Evolutionary conservation across 2,329 filamentous ascomycete species (phyloP).

Genomic region (Akanthomyces uredinophilus): DNA sequence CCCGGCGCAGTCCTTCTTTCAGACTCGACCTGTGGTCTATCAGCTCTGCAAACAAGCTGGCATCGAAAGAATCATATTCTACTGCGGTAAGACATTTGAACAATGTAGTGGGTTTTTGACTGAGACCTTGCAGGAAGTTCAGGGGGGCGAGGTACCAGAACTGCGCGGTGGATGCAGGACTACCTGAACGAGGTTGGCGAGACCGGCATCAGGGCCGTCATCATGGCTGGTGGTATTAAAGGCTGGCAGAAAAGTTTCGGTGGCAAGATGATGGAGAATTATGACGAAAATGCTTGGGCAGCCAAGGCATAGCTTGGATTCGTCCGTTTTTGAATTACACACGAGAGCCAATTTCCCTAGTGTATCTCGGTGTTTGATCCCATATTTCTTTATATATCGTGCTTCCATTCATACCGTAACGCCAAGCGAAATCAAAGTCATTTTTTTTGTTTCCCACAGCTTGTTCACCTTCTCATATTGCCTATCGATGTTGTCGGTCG

Average conservation of each 20-base stretch:
- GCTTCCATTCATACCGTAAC: constrained; percentile 27
- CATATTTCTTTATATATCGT: constrained; percentile 16
- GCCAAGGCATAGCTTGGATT: constrained; percentile 13
- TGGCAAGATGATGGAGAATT: constrained; percentile 44
- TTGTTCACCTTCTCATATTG: neutral
- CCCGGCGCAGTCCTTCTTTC: constrained; percentile 50
- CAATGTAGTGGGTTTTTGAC: neutral
- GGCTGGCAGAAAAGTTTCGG: constrained; percentile 49
- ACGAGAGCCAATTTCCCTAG: neutral
- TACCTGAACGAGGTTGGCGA: constrained; percentile 44
- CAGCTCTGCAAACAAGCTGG: constrained; percentile 45
- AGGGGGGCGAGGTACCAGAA: constrained; percentile 44
- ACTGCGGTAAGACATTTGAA: constrained; percentile 40
- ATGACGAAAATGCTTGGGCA: constrained; percentile 39
- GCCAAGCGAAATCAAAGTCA: constrained; percentile 27
- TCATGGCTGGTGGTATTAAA: constrained; percentile 49
- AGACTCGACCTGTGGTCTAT: constrained; percentile 43
- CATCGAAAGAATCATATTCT: constrained; percentile 47
- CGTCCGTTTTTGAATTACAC: neutral
- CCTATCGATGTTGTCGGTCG: constrained; percentile 39
- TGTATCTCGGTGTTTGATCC: constrained; percentile 19
- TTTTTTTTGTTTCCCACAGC: constrained; percentile 18
- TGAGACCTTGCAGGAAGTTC: constrained; percentile 39
- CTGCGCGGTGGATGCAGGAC: constrained; percentile 53
- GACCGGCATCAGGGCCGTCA: constrained; percentile 38